Base-by-base conservation (phyloP, 2,329 filamentous ascomycete genomes). In the Xylariomycetidae sp. region DNA sequence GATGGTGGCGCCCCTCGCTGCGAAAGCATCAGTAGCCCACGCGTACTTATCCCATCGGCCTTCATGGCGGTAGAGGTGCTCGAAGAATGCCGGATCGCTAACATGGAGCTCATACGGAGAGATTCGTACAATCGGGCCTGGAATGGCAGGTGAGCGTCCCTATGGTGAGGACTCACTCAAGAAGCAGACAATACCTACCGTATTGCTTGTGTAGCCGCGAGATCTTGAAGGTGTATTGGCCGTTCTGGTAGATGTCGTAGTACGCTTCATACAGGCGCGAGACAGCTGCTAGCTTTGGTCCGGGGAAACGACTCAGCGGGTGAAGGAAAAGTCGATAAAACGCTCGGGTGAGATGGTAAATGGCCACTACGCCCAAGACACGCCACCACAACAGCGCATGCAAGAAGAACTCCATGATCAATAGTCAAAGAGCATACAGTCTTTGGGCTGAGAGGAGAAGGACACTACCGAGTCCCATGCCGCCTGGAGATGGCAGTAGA, bases 201-300 rank as follows among this genome's bases (percentile, higher is more conserved):
- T 23, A 23, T 23, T n/a, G 8, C 25, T 40, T 30, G 23, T 46
- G 43, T 29, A 42, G 29, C 14, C 32, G 25, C 12, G 28, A 29
- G 10, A 46, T 40, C 15, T 40, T 20, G 19, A 36, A 40, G 16
- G 28, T 37, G 10, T 35, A 40, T 18, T 40, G 34, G 5, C 40
- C 40, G 14, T 36, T 26, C 6, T 30, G 32, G 24, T 43, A 25
- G 10, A 46, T 16, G 19, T 46, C 39, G n/a, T 38, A 40, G 27
- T 44, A 46, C 4, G 32, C 31, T 23, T 44, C 43, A 19, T 41
- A 41, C 23, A 22, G 39, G 12, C 25, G 24, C 2, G 40, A 41
- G 10, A 39, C 20, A 10, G 40, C 40, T 2, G 38, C 40, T 7
- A 46, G 32, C 29, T 41, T 43, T 4, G 43, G 43, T 5, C 43